These are phyloP conservation scores for Aspergillus cejpii DNA, from an alignment of 2,329 filamentous ascomycete genomes.

Conservation along the genomic window DNA sequence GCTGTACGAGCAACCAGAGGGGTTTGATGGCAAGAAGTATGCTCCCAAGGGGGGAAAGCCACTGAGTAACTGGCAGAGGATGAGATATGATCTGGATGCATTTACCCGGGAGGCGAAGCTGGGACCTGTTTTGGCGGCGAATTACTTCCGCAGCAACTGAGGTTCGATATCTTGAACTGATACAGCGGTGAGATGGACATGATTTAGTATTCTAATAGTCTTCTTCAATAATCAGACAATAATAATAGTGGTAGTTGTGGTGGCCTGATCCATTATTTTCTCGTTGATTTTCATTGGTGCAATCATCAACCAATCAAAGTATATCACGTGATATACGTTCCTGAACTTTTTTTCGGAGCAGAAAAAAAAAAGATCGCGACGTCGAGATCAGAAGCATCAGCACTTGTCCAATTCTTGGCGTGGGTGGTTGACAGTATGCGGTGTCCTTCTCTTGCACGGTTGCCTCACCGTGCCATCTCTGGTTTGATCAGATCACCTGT, in stretches of 20 bases:
- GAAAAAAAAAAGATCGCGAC: conserved; percentile 22
- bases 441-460: conserved; percentile 37
- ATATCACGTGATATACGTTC: conserved; percentile 30
- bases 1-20: conserved; percentile 44
- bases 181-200: background rate
- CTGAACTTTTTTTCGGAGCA: conserved; percentile 33
- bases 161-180: background rate
- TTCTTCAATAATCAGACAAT: too few relatives aligned
- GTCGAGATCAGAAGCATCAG: conserved; percentile 19
- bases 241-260: background rate
- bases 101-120: conserved; percentile 35
- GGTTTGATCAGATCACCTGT: conserved; percentile 30
- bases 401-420: conserved; percentile 22
- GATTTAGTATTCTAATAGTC: too few relatives aligned
- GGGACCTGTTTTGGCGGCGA: conserved; percentile 31
- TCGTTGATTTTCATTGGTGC: background rate
- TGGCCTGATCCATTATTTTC: background rate
- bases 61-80: conserved; percentile 33
- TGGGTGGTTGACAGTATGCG: conserved; percentile 34
- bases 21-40: conserved; percentile 31
- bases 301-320: conserved; percentile 16
- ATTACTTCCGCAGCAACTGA: conserved; percentile 34
- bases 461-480: conserved; percentile 35
- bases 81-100: conserved; percentile 41
- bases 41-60: conserved; percentile 32